Evolutionary conservation across 352 stramenopile species (phyloP), one percentile per base, ranked within the genome.

Genomic region (Achlya hypogyna): DNA sequence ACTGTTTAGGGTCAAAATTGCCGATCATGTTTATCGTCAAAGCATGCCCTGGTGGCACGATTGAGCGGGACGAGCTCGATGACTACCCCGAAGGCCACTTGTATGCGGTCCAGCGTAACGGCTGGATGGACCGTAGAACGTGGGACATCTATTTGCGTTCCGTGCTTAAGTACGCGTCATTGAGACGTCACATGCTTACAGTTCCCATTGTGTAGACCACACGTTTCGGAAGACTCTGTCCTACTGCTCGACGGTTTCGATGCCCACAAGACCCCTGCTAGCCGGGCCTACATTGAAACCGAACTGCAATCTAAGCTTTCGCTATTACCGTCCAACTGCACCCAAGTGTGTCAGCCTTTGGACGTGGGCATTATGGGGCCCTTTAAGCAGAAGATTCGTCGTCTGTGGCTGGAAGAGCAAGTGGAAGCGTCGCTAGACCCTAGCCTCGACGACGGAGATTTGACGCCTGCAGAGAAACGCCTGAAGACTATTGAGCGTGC

Each of bases 21-120:
- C 42, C 42, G 22, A 49, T 49, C 22, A 49, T 49, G 42, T 20
- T 49, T 49, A 49, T 49, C 18, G 22, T 49, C 22, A 49, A 49
- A 22, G 42, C 42, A 20, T 18, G 22, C 18, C 42, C 42, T 49
- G 56, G 56, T 52, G 56, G 56, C 43, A 14, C 20, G 34, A 65
- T 65, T 59, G 59, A 65, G 29, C 9, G 16, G 5, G 3, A 53
- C 10, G 59, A 65, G 47, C 25, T 65, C 9, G 16, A 16, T 9
- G 42, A 18, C 8, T 65, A 65, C 29, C 59, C 59, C 18, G 9
- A 16, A 14, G 42, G 29, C 0, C 59, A 65, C 31, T 1, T 54
- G 1, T 65, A 65, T 58, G 18, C 42, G 16, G 59, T 65, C n/a
- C 27, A 65, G 3, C n/a, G 53, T 18, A 65, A 16, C 16, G 59